Evolutionary conservation across 257 asterid genomes (phyloP).

Genomic region (Solanum lignicaule): DNA sequence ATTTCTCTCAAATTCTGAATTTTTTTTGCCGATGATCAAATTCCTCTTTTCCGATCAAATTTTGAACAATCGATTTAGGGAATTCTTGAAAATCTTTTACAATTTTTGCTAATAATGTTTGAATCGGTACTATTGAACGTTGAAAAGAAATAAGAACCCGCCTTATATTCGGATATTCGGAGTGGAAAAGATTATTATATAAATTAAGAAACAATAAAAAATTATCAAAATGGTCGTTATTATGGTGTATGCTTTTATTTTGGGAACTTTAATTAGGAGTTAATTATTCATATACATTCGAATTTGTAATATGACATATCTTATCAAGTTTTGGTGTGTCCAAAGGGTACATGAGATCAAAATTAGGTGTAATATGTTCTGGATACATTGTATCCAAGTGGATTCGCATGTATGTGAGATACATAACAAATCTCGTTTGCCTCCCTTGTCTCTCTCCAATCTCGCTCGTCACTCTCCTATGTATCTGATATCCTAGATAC

Average conservation of each 20-base stretch:
- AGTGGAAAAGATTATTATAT: not conserved
- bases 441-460: not conserved
- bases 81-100: not conserved
- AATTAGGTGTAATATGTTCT: too few relatives aligned
- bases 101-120: not conserved
- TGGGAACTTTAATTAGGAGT: not conserved
- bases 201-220: not conserved
- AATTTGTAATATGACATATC: too few relatives aligned
- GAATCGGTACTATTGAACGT: not conserved
- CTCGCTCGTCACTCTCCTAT: rapidly evolving
- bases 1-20: not conserved
- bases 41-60: not conserved
- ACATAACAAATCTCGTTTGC: too few relatives aligned
- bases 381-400: too few relatives aligned
- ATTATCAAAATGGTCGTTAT: not conserved
- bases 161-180: not conserved
- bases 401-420: too few relatives aligned
- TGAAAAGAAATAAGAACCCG: not conserved
- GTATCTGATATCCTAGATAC: not conserved
- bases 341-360: rapidly evolving
- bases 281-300: too few relatives aligned
- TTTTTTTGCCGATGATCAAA: not conserved
- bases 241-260: not conserved
- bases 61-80: not conserved
- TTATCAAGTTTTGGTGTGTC: too few relatives aligned